Conservation (phyloP, 768 basidiomycete genomes). For the Lepiota subincarnata region DNA sequence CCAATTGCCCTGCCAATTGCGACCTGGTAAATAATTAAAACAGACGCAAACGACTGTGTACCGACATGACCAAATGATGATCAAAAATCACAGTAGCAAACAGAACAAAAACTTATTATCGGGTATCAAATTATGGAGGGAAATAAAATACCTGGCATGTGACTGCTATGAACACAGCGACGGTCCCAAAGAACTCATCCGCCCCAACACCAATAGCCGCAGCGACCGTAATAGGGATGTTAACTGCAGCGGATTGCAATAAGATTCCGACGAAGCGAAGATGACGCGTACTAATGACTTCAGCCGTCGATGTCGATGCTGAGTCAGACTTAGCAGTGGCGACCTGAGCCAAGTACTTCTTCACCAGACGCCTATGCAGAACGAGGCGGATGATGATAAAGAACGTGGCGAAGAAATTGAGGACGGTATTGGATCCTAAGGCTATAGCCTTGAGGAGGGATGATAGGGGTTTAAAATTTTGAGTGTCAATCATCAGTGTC, state of each 20-base stretch:
- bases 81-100: not conserved
- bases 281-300: not conserved
- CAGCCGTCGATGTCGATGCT: too few relatives aligned
- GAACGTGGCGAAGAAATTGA: not conserved
- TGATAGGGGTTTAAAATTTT: not conserved
- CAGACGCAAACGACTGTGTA: too few relatives aligned
- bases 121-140: not conserved
- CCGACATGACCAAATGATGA: too few relatives aligned
- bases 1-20: too few relatives aligned
- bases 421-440: not conserved
- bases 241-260: not conserved
- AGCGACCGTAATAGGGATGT: not conserved
- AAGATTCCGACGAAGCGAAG: not conserved
- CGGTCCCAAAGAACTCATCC: not conserved
- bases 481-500: too few relatives aligned
- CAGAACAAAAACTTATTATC: not conserved
- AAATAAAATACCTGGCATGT: not conserved
- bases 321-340: too few relatives aligned
- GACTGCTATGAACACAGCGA: not conserved
- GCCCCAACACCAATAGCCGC: not conserved
- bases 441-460: not conserved
- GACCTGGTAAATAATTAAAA: too few relatives aligned
- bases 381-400: not conserved
- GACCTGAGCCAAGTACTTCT: not conserved
- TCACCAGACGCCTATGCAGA: not conserved